A percentile compares a stretch with the other conserved stretches of the same genome.
Evolutionary conservation across 2,329 filamentous ascomycete species (phyloP).

Genomic region (Alternaria gaisen): DNA sequence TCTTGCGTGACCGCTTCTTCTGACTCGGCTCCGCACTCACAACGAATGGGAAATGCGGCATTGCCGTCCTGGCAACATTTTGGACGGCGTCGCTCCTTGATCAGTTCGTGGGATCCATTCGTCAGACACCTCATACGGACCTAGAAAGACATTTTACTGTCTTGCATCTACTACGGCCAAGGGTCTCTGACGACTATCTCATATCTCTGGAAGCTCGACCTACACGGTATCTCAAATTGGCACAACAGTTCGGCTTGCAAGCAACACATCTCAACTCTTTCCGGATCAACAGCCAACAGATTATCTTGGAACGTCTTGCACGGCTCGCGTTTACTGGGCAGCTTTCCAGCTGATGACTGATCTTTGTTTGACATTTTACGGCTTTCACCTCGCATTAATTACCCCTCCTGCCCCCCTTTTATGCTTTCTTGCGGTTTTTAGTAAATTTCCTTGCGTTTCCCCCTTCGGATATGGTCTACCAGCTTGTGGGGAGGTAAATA

Average conservation of each 20-base stretch:
- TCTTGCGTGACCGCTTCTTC: constrained; percentile 48
- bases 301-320: constrained; percentile 34
- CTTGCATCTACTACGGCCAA: constrained; percentile 36
- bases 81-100: constrained; percentile 51
- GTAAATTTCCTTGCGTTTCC: constrained; percentile 44
- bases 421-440: constrained; percentile 38
- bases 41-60: constrained; percentile 57
- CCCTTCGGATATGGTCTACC: constrained; percentile 52
- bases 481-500: constrained; percentile 53
- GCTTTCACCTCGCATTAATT: constrained; percentile 45
- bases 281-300: constrained; percentile 24
- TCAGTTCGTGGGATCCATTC: constrained; percentile 49
- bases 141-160: constrained; percentile 40
- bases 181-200: constrained; percentile 39
- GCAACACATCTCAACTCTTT: constrained; percentile 28
- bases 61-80: constrained; percentile 51
- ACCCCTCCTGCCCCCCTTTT: constrained; percentile 36
- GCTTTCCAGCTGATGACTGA: constrained; percentile 38
- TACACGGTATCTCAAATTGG: constrained; percentile 37
- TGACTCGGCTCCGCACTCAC: constrained; percentile 43
- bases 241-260: constrained; percentile 32
- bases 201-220: constrained; percentile 43
- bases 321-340: constrained; percentile 37
- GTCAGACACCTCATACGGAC: constrained; percentile 45
- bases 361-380: constrained; percentile 41